phyloP scores from a whole-genome alignment of 106 monocot species.

The Phalaenopsis equestris region DNA sequence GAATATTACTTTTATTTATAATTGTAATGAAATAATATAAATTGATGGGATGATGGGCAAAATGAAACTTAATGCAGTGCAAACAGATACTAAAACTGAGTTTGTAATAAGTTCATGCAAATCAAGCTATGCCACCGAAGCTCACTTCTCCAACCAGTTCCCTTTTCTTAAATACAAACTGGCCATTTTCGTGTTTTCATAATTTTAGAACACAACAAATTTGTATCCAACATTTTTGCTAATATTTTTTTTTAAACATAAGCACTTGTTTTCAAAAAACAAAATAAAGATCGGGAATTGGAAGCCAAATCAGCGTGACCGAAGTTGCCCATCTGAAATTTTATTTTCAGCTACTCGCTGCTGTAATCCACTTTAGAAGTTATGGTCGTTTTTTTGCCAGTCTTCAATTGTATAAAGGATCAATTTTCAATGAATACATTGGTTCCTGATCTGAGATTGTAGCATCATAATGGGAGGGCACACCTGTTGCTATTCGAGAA shows the following conservation, averaged over 20 bases:
- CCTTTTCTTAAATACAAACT: no score
- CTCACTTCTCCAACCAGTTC: no score
- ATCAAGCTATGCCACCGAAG: no score
- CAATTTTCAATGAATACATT: background rate
- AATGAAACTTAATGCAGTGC: no score
- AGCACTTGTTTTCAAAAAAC: background rate
- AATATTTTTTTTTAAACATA: background rate
- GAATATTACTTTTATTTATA: no score
- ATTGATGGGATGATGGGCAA: no score
- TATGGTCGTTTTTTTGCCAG: background rate
- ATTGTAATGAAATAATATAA: no score
- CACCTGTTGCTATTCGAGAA: background rate
- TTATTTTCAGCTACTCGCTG: background rate
- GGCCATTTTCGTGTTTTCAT: no score
- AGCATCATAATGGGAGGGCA: background rate
- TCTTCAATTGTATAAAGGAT: background rate
- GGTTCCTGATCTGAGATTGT: background rate
- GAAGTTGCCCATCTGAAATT: background rate
- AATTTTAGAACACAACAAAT: background rate
- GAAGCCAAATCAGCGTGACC: background rate
- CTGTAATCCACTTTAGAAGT: background rate
- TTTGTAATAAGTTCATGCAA: no score
- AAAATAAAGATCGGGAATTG: background rate
- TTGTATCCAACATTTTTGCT: background rate
- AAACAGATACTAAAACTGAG: no score